Conservation (phyloP, 73 alveolate genomes). For the Paramecium tetraurelia region DNA sequence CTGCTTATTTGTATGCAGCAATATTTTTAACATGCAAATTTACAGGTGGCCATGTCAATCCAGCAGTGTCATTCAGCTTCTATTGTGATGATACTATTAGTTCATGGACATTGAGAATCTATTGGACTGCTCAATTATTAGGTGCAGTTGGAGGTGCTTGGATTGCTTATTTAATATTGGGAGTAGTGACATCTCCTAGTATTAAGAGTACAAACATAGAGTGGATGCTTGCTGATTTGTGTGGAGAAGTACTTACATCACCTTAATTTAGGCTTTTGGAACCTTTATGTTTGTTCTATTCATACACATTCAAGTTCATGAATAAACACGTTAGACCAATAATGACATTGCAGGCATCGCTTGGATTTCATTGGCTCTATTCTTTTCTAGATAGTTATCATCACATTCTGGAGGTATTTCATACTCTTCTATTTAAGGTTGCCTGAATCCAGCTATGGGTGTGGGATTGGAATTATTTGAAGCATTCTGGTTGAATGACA, state of each 20-base stretch:
- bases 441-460: slow-evolving; percentile 45
- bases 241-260: background rate
- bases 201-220: background rate
- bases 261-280: background rate
- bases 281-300: slow-evolving; percentile 38
- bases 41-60: slow-evolving; percentile 53
- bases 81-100: slow-evolving; percentile 42
- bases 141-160: slow-evolving; percentile 54
- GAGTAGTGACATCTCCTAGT: slow-evolving; percentile 22
- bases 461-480: slow-evolving; percentile 43
- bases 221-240: slow-evolving; percentile 38
- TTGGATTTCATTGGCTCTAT: background rate
- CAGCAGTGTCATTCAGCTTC: slow-evolving; percentile 46
- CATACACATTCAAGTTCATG: slow-evolving; percentile 31
- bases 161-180: slow-evolving; percentile 14
- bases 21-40: slow-evolving; percentile 24
- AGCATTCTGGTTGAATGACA: slow-evolving; percentile 41
- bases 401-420: slow-evolving; percentile 43
- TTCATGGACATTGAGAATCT: slow-evolving; percentile 43
- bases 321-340: background rate
- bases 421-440: background rate
- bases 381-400: slow-evolving; percentile 6
- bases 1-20: slow-evolving; percentile 36
- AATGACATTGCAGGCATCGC: slow-evolving; percentile 36
- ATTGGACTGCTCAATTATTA: slow-evolving; percentile 22